Conservation (phyloP, 73 alveolate genomes). For the Paramecium caudatum region DNA sequence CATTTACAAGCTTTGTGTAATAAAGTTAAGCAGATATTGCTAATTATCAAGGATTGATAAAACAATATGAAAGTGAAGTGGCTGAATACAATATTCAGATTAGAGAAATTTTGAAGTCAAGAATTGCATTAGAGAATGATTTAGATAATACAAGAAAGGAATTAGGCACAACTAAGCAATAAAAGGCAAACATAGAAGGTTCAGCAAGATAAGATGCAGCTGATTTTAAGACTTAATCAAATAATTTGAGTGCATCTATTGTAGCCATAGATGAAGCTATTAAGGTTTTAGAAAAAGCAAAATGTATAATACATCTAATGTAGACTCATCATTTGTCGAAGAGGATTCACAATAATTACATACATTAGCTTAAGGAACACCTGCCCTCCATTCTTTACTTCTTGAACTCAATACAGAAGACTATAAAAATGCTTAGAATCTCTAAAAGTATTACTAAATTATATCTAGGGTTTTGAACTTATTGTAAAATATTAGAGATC, state of each 20-base stretch:
- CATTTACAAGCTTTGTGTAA: background rate
- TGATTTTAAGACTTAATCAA: conserved; percentile 38
- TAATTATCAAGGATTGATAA: background rate
- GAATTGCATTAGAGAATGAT: conserved; percentile 17
- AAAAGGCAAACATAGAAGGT: conserved; percentile 13
- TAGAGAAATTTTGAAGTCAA: conserved; percentile 49
- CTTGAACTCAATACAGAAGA: conserved; percentile 23
- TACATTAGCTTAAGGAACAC: conserved; percentile 30
- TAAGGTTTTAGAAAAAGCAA: conserved; percentile 48
- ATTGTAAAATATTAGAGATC: conserved; percentile 57
- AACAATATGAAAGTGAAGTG: conserved; percentile 30
- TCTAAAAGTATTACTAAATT: background rate
- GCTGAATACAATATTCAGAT: conserved; percentile 55
- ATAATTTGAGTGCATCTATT: conserved; percentile 38
- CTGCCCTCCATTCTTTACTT: conserved; percentile 7
- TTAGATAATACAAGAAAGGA: conserved; percentile 18
- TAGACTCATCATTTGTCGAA: conserved; percentile 50
- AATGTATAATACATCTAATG: background rate
- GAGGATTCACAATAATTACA: conserved; percentile 27
- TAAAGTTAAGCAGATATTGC: conserved; percentile 6
- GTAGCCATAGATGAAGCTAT: conserved; percentile 52
- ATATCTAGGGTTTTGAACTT: background rate
- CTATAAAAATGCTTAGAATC: conserved; percentile 33
- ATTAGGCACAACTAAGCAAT: conserved; percentile 40
- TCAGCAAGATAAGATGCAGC: conserved; percentile 11